phyloP scores from a whole-genome alignment of 805 yeast species.

The Saccharomycopsis sp. region DNA sequence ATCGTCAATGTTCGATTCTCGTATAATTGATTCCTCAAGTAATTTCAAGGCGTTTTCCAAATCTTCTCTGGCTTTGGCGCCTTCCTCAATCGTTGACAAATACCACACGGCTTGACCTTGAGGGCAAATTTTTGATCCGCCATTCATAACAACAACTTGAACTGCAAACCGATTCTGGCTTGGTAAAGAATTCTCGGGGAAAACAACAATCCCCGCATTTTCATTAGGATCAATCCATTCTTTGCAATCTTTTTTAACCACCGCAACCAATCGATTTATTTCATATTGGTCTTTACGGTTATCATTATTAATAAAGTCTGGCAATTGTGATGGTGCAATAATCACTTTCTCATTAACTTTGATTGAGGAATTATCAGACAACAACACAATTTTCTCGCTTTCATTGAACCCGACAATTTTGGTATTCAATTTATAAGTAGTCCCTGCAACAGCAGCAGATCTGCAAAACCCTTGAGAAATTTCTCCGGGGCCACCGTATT shows the following conservation, averaged over 20 bases:
- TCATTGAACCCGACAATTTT: slow-evolving; percentile 60
- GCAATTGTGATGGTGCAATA: slow-evolving; percentile 63
- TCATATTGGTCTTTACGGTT: slow-evolving; percentile 37
- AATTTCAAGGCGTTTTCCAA: slow-evolving; percentile 73
- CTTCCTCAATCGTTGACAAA: slow-evolving; percentile 67
- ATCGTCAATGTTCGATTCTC: slow-evolving; percentile 52
- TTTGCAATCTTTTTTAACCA: slow-evolving; percentile 78
- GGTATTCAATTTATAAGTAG: slow-evolving; percentile 81
- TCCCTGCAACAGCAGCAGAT: slow-evolving; percentile 96
- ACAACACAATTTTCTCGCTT: slow-evolving; percentile 55
- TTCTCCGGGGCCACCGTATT: slow-evolving; percentile 95
- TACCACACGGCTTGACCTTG: slow-evolving; percentile 88
- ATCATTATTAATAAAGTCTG: slow-evolving; percentile 30
- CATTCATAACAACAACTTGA: slow-evolving; percentile 81
- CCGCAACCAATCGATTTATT: slow-evolving; percentile 69
- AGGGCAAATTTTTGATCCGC: slow-evolving; percentile 84
- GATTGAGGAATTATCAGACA: slow-evolving; percentile 69
- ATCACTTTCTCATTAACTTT: slow-evolving; percentile 75
- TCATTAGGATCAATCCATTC: slow-evolving; percentile 91
- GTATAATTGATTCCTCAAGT: slow-evolving; percentile 70
- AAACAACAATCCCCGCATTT: slow-evolving; percentile 79
- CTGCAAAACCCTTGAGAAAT: slow-evolving; percentile 94
- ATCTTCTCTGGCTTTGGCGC: slow-evolving; percentile 64
- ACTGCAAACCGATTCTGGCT: slow-evolving; percentile 64
- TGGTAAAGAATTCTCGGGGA: slow-evolving; percentile 78